Percentiles rank a stretch among this genome's conserved stretches.
Evolutionary conservation across 192 early-diverging fungal species (phyloP).

Genomic region (Chytriomyces sp.): DNA sequence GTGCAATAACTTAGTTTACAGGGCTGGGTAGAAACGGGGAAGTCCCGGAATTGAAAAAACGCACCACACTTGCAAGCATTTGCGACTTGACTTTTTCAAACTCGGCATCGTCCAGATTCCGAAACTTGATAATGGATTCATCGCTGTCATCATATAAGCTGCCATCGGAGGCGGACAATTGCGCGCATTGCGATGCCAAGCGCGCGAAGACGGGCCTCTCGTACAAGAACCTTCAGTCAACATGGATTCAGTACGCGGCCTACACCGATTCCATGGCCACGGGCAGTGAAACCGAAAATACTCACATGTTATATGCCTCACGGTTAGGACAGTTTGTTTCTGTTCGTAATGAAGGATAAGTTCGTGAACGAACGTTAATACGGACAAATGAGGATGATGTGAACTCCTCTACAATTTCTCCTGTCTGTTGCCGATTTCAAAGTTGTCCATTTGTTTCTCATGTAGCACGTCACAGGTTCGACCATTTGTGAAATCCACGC

Average conservation of each 20-base stretch:
- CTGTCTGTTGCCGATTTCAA: too few species aligned
- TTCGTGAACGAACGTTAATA: not conserved
- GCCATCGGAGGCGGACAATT: slow-evolving; percentile 70
- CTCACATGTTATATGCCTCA: slow-evolving; percentile 64
- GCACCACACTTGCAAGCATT: slow-evolving; percentile 39
- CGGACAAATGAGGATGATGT: not conserved
- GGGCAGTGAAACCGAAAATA: slow-evolving; percentile 2
- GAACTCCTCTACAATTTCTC: too few species aligned
- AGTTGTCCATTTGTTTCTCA: too few species aligned
- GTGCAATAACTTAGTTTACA: not conserved
- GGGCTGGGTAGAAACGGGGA: not conserved
- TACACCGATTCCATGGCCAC: not conserved
- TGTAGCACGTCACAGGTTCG: too few species aligned
- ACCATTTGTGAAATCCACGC: too few species aligned
- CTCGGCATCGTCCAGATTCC: slow-evolving; percentile 54
- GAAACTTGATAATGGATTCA: slow-evolving; percentile 61
- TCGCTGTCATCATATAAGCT: slow-evolving; percentile 52
- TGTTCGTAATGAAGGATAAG: slow-evolving; percentile 1
- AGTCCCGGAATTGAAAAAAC: not conserved
- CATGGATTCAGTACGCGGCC: not conserved
- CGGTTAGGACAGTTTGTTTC: slow-evolving; percentile 65
- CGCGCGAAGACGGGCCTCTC: slow-evolving; percentile 65
- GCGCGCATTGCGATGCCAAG: slow-evolving; percentile 72
- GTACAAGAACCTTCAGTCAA: slow-evolving; percentile 59
- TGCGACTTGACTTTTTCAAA: slow-evolving; percentile 56